Evolutionary conservation across 1,284 basidiomycete genomes (phyloP).

Genomic region (Cutaneotrichosporon spelunceum): DNA sequence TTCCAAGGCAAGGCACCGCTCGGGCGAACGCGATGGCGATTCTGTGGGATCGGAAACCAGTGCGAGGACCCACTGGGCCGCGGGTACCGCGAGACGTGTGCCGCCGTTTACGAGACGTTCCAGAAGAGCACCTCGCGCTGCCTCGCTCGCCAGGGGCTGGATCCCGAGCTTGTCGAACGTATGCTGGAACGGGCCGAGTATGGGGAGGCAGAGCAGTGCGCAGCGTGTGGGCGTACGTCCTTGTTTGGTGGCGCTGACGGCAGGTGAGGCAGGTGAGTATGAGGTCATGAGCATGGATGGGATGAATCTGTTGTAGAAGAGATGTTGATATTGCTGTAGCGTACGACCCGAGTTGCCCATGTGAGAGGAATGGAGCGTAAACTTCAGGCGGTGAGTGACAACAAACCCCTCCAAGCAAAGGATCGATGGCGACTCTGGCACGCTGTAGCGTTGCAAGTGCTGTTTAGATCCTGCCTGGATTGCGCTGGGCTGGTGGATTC

Average conservation of each 20-base stretch:
- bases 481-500: no score
- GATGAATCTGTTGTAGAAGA: not conserved
- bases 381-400: no score
- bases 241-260: not conserved
- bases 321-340: not conserved
- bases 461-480: no score
- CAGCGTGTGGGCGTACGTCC: slow-evolving; percentile 14
- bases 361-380: no score
- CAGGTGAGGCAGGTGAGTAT: slow-evolving; percentile 8
- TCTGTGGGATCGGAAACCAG: slow-evolving; percentile 26
- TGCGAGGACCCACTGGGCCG: no score
- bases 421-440: no score
- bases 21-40: slow-evolving; percentile 18
- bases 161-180: slow-evolving; percentile 13
- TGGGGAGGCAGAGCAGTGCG: not conserved
- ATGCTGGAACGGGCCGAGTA: slow-evolving; percentile 15
- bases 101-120: slow-evolving; percentile 23
- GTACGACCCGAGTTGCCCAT: no score
- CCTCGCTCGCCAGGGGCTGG: slow-evolving; percentile 33
- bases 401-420: no score
- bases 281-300: slow-evolving; percentile 8
- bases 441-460: no score
- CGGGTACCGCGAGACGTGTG: slow-evolving; percentile 25
- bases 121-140: slow-evolving; percentile 23
- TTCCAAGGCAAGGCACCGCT: slow-evolving; percentile 25